These are phyloP conservation scores for Phaffomyces antillensis DNA, from an alignment of 805 yeast species.

Conservation along the genomic window DNA sequence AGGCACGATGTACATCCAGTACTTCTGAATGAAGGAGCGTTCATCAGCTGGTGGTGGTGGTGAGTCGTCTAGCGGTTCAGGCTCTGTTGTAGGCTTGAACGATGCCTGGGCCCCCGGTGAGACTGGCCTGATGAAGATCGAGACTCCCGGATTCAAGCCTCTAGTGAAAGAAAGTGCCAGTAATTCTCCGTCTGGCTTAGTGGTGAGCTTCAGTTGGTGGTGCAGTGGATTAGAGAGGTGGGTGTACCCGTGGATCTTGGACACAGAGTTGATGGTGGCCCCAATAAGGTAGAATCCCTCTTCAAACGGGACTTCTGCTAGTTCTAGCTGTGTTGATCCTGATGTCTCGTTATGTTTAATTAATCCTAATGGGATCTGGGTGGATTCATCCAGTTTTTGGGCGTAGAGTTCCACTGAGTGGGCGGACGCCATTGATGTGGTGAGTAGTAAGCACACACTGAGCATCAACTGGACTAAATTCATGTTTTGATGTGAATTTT, in stretches of 20 bases:
- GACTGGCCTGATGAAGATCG: conserved; percentile 7
- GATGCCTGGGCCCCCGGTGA: neutral
- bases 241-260: conserved; percentile 14
- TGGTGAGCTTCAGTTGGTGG: conserved; percentile 11
- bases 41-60: conserved; percentile 2
- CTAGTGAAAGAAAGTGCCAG: conserved; percentile 9
- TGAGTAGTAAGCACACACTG: too few relatives aligned
- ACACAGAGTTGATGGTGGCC: conserved; percentile 9
- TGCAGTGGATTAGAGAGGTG: conserved; percentile 14
- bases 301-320: neutral
- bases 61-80: too few relatives aligned
- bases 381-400: neutral
- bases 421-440: too few relatives aligned
- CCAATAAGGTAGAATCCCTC: conserved; percentile 20
- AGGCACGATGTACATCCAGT: conserved; percentile 57
- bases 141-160: conserved; percentile 9
- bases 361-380: neutral
- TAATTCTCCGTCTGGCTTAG: conserved; percentile 16
- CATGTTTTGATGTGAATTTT: too few relatives aligned
- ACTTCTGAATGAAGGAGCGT: conserved; percentile 46
- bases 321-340: neutral
- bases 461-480: too few relatives aligned
- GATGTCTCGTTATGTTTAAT: neutral
- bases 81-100: too few relatives aligned
- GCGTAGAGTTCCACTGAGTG: neutral